phyloP scores from a whole-genome alignment of 441 rosid species.

The Arabidopsis hybrid region DNA sequence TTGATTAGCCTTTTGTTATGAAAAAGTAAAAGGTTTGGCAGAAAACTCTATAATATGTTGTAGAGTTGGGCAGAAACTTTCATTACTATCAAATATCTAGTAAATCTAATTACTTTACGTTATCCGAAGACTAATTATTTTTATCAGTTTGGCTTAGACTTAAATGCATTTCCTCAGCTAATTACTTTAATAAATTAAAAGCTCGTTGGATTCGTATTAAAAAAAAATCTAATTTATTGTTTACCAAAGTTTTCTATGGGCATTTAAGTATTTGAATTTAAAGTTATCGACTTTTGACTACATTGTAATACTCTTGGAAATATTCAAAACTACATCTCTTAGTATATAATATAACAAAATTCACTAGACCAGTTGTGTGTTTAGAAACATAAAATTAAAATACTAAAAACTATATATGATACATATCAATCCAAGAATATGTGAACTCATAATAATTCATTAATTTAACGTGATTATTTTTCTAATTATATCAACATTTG shows the following conservation, averaged over 20 bases:
- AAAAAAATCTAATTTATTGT: slow-evolving; percentile 4
- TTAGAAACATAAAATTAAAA: too few species aligned
- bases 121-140: not conserved
- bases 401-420: not conserved
- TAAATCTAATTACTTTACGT: slow-evolving; percentile 20
- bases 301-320: not conserved
- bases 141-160: slow-evolving; percentile 14
- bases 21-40: slow-evolving; percentile 27
- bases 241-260: not conserved
- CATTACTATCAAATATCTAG: not conserved
- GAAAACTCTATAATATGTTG: not conserved
- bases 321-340: not conserved
- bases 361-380: too few species aligned
- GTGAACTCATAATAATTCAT: not conserved
- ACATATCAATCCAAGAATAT: not conserved
- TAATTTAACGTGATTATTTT: not conserved
- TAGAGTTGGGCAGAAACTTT: slow-evolving; percentile 42
- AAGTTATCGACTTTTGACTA: not conserved
- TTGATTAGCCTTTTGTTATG: not conserved
- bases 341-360: not conserved
- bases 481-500: too few species aligned
- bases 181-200: not conserved
- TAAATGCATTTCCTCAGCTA: slow-evolving; percentile 17
- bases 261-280: slow-evolving; percentile 9
- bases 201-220: not conserved